Evolutionary conservation across 371 early-diverging fungal species (phyloP).

Genomic region (Blakeslea trispora): DNA sequence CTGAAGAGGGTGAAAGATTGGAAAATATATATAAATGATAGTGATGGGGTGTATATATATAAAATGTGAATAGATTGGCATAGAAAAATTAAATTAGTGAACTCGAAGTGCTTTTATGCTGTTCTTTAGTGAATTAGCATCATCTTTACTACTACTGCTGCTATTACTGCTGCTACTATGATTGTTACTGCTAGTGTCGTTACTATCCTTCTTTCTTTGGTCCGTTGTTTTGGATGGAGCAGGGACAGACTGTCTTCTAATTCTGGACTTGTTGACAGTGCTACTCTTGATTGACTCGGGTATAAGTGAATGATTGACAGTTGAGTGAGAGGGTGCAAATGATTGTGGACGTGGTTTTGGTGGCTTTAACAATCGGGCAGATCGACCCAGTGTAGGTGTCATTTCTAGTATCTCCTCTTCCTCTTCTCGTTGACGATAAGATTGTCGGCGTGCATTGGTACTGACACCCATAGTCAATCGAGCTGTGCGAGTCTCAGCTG

Average conservation of each 20-base stretch:
- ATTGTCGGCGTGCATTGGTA: slow-evolving; percentile 32
- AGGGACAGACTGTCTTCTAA: slow-evolving; percentile 32
- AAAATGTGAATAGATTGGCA: too few species aligned
- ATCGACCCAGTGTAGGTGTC: slow-evolving; percentile 17
- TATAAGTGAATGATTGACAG: slow-evolving; percentile 16
- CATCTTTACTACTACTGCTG: slow-evolving; percentile 7
- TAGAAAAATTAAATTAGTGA: slow-evolving; percentile 29
- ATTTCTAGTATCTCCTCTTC: neutral
- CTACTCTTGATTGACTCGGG: slow-evolving; percentile 18
- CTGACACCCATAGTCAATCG: slow-evolving; percentile 50
- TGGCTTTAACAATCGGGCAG: slow-evolving; percentile 7
- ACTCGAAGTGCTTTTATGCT: slow-evolving; percentile 36
- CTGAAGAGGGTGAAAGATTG: too few species aligned
- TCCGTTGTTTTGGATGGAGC: slow-evolving; percentile 11
- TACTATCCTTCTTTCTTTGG: neutral
- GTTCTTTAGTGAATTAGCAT: slow-evolving; percentile 19
- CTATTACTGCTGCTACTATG: neutral
- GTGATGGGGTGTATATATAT: neutral
- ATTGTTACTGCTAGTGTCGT: slow-evolving; percentile 1
- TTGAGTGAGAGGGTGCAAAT: neutral
- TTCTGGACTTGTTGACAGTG: slow-evolving; percentile 12
- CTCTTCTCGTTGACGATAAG: slow-evolving; percentile 20
- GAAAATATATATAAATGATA: too few species aligned
- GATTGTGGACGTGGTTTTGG: neutral
- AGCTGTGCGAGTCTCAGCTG: too few species aligned